A percentile compares a stretch with the other conserved stretches of the same genome.
Evolutionary conservation across 2,329 filamentous ascomycete species (phyloP).

Genomic region (Periconia macrospinosa): DNA sequence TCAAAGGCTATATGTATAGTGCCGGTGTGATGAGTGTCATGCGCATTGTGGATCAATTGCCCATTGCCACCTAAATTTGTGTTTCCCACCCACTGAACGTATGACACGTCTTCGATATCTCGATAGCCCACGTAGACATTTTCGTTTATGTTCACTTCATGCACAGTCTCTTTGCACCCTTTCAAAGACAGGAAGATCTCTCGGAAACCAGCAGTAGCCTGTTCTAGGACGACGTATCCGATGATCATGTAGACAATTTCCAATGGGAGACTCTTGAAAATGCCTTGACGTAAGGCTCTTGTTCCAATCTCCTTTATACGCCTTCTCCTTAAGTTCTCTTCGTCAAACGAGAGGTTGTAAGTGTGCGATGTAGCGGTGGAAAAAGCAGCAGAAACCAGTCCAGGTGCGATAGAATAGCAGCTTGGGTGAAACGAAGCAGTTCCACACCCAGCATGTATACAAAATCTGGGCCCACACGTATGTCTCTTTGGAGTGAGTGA

Average conservation of each 20-base stretch:
- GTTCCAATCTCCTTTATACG: background rate
- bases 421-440: background rate
- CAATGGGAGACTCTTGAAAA: background rate
- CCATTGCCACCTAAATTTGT: background rate
- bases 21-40: background rate
- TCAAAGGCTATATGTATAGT: background rate
- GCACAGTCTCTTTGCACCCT: background rate
- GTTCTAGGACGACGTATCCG: background rate
- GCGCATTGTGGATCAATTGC: background rate
- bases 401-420: background rate
- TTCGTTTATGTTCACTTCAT: background rate
- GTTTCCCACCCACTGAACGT: background rate
- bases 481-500: too few species aligned
- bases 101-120: background rate
- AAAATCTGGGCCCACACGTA: too few species aligned
- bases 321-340: background rate
- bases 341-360: background rate
- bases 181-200: background rate
- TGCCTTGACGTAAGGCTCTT: background rate
- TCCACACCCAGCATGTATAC: too few species aligned
- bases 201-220: background rate
- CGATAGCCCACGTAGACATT: background rate
- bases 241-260: background rate
- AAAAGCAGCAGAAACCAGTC: conserved; percentile 2
- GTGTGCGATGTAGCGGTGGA: background rate